Conservation (phyloP, 2,329 filamentous ascomycete genomes). For the Chaetomiaceae sp. region DNA sequence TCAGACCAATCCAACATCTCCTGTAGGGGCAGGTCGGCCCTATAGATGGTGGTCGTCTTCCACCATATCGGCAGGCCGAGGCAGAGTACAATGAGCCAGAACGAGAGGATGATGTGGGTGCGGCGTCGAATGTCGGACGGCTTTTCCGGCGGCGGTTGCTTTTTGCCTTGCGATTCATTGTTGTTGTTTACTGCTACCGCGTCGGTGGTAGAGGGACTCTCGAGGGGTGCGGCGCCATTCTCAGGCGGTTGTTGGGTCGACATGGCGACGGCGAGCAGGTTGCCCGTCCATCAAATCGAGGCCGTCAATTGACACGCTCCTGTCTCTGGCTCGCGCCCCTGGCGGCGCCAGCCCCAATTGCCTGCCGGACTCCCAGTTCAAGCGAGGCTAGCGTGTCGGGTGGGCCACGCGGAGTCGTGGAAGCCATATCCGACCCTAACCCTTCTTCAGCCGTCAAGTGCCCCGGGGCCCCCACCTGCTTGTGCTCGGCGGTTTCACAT, state of each 20-base stretch:
- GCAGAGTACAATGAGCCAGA: slow-evolving; percentile 81
- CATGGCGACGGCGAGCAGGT: slow-evolving; percentile 22
- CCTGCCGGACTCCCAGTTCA: too few species aligned
- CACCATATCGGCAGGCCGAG: slow-evolving; percentile 94
- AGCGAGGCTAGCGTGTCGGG: too few species aligned
- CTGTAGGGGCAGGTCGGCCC: slow-evolving; percentile 75
- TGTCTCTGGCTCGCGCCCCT: not conserved
- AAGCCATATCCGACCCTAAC: too few species aligned
- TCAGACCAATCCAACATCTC: slow-evolving; percentile 91
- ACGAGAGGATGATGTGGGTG: slow-evolving; percentile 73
- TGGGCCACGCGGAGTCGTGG: too few species aligned
- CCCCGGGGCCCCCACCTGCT: too few species aligned
- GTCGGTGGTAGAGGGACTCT: slow-evolving; percentile 3
- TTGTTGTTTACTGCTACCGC: slow-evolving; percentile 11
- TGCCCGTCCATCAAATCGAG: slow-evolving; percentile 14
- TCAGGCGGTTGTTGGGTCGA: slow-evolving; percentile 20
- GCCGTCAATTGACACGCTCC: slow-evolving; percentile 11
- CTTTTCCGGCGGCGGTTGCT: slow-evolving; percentile 72
- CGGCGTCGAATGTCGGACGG: slow-evolving; percentile 64
- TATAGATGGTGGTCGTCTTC: slow-evolving; percentile 87
- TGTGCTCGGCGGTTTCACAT: too few species aligned
- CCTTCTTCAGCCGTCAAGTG: too few species aligned
- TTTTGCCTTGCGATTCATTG: slow-evolving; percentile 27
- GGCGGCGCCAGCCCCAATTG: not conserved
- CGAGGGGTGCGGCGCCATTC: slow-evolving; percentile 14